Evolutionary conservation across 2,329 filamentous ascomycete genomes (phyloP), one percentile per base, ranked within the genome.

Genomic region (Shiraia sp.): DNA sequence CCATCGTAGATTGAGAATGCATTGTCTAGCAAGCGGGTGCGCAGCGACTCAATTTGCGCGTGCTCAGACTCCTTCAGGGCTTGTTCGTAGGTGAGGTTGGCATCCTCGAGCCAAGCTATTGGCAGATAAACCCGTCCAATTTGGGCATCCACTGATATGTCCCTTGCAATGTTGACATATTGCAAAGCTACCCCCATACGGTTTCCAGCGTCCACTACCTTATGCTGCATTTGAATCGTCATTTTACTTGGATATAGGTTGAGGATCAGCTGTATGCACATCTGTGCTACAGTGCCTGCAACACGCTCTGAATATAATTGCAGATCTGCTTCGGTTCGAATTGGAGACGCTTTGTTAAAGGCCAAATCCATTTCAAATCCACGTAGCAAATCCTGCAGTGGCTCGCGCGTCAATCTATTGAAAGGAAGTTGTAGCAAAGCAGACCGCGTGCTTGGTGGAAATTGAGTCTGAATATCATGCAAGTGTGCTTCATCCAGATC

Each of bases 121-220:
- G 87, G 87, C 4, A 90, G 68, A 59, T 90, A 90, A 6, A 88
- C 85, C 6, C 87, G 78, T 1, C 76, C 75, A 25, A 87, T 80
- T 10, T 71, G 68, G 0, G 86, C 83, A 54, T 90, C 87, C 2
- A 82, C 80, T 3, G 72, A 66, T n/a, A 90, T 82, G 56, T 90
- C 87, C 15, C 87, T 81, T 3, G 85, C 83, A 47, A 90, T 88
- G 57, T 90, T 90, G 55, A 88, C 80, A 54, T 86, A 88, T 57
- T 90, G 86, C n/a, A 90, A 70, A 1, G 86, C 86, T 24, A 86
- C 77, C 0, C 87, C 87, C 86, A 89, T 89, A 19, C 76, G 73
- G 14, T 75, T 74, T 1, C 84, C 84, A 1, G 83, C 79, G 12
- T 71, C 58, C 10, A 84, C 70, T 5, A 87, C 72, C 2, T 69